Evolutionary conservation across 768 basidiomycete species (phyloP).

Genomic region (Galerina sulciceps): DNA sequence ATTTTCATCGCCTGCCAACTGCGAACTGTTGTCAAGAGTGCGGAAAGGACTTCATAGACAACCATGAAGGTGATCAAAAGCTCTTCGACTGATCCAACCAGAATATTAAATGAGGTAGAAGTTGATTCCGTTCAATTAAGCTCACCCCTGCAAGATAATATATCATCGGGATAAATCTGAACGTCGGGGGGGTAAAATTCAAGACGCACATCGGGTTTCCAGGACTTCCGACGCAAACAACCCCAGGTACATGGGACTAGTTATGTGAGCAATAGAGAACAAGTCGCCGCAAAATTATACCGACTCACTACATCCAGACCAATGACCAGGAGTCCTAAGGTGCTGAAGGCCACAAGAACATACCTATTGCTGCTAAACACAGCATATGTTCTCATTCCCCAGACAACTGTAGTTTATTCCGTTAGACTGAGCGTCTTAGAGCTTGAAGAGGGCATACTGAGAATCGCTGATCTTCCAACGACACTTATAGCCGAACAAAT

Average conservation of each 20-base stretch:
- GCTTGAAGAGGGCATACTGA: not conserved
- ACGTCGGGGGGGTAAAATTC: not conserved
- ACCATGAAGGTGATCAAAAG: constrained; percentile 2
- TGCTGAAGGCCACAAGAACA: constrained; percentile 1
- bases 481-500: constrained; percentile 16
- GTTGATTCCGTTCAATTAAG: not conserved
- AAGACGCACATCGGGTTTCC: constrained; percentile 10
- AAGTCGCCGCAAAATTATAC: not conserved
- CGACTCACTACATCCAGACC: constrained; percentile 9
- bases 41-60: constrained; percentile 2
- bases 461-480: constrained; percentile 16
- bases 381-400: constrained; percentile 17
- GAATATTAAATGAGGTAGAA: not conserved
- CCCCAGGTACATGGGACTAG: constrained; percentile 13
- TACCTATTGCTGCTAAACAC: constrained; percentile 10
- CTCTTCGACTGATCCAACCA: not conserved
- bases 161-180: not conserved
- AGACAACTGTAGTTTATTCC: constrained; percentile 5
- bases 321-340: constrained; percentile 6
- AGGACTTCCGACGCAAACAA: constrained; percentile 6
- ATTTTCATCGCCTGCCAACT: constrained; percentile 4
- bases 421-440: too few relatives aligned
- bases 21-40: not conserved
- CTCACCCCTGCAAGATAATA: not conserved
- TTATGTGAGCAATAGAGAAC: too few relatives aligned